Base-by-base conservation (phyloP, 441 rosid genomes). In the Eutrema salsugineum region DNA sequence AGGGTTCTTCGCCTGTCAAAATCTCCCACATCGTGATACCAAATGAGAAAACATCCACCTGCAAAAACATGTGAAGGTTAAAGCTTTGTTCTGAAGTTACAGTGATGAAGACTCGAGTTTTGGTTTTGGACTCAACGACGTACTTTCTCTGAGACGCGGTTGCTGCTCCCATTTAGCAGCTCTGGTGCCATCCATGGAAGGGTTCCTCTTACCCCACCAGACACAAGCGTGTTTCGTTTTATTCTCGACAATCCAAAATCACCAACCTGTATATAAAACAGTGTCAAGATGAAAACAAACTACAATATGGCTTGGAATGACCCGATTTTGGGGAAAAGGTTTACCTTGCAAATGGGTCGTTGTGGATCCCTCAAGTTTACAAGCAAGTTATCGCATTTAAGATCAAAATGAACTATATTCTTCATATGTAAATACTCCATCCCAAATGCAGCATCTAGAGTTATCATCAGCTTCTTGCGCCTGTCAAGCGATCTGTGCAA, bases 101-200 rank as follows among this genome's bases (percentile, higher is more conserved):
- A 30, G 36, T 35, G 22, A 55, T 20, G 11, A 36, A 6, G 24
- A 38, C 19, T 30, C 2, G 19, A 20, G 30, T 38, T 48, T 14
- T 70, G 30, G 8, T 32, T 62, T 49, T 62, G 59, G 39, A 49
- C 33, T 64, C 54, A 36, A 40, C 17, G 35, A 64, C 51, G 24
- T 39, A 93, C 98, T 87, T 89, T 89, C 81, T 93, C 97, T 5
- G 97, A 93, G 65, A 91, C 98, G 38, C 86, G 87, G 68, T 71
- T 88, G 68, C 86, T 93, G 78, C 85, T 87, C 19, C 97, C 98
- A 22, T 86, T 89, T 77, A 93, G 77, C 48, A 91, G 81, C 71
- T 93, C 96, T 3, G 98, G 98, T 32, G 97, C 98, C 97, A 93
- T 93, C 98, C 98, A 91, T 10, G 98, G 98, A 59, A 93, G 96